A percentile compares a stretch with the other conserved stretches of the same genome.
phyloP scores from a whole-genome alignment of 2,329 filamentous ascomycete species.

The Delphinella strobiligena region DNA sequence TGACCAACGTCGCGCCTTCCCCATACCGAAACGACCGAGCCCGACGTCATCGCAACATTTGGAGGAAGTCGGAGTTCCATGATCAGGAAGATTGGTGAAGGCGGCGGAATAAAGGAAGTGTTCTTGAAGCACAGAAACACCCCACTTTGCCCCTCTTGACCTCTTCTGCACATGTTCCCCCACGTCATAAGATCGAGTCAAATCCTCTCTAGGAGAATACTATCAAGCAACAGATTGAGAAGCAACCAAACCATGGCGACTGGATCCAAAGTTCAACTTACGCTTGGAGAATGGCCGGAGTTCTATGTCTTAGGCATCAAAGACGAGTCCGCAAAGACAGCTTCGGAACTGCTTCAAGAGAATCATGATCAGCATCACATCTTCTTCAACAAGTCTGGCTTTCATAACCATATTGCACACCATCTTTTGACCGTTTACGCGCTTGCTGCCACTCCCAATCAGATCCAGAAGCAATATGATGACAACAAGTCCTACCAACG shows the following conservation, averaged over 20 bases:
- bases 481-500: conserved; percentile 57
- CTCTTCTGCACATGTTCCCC: not conserved
- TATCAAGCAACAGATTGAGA: not conserved
- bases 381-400: conserved; percentile 64
- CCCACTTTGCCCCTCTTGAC: no score
- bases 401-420: conserved; percentile 75
- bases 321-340: conserved; percentile 48
- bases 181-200: not conserved
- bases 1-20: no score
- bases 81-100: no score
- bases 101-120: no score
- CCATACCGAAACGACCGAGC: no score
- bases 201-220: not conserved
- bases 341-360: conserved; percentile 58
- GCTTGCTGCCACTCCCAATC: conserved; percentile 50
- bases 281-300: conserved; percentile 30
- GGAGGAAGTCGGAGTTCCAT: no score
- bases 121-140: no score
- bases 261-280: conserved; percentile 34
- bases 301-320: conserved; percentile 36
- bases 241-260: conserved; percentile 33
- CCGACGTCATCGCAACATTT: no score
- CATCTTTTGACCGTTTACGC: conserved; percentile 66
- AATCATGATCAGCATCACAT: conserved; percentile 67
- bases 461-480: conserved; percentile 54